Evolutionary conservation across 139 green algal genomes (phyloP), one percentile per base, ranked within the genome.

Genomic region (Diplosphaera chodatii): DNA sequence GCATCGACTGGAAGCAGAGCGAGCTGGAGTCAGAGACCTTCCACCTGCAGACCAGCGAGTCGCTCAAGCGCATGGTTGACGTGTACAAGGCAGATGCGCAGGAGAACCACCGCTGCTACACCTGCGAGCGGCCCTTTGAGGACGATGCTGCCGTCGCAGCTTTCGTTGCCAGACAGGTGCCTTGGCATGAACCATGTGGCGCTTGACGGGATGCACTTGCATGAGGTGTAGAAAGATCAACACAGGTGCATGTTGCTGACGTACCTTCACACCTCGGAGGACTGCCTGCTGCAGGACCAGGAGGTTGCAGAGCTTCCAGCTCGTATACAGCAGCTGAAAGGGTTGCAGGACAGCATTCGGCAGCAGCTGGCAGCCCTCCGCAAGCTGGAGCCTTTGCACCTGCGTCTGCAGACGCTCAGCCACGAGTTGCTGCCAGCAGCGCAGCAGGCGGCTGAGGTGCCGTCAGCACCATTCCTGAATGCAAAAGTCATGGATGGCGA

Each of bases 61-160:
- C 40, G 22, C 20, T 76, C 5, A 77, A 62, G 2, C 18, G 66
- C 1, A 40, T 56, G 20, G 63, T 66, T 31, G 63, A 27, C n/a
- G 34, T 65, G 31, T 68, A 59, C 31, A 71, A 72, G 48, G 37
- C 4, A 20, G 4, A 64, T 31, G 81, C 81, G 18, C 27, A 55
- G 32, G 23, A 68, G 30, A 18, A 63, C 18, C 72, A 77, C 63
- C 23, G 32, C 63, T 88, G 83, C 78, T n/a, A 40, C 31, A 77
- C 79, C 41, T 88, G 83, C 63, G 59, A 30, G 0, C 70, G 83
- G 31, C 1, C n/a, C 4, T 78, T 88, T 29, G 31, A 25, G 29
- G 34, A 16, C n/a, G 23, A 21, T 1, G 41, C 31, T 15, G 83
- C 87, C 66, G 32, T 48, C 34, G 20, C 73, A 25, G 21, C 23